Percentiles rank a stretch among this genome's conserved stretches.
Conservation (phyloP, 371 early-diverging fungal genomes). For the Caulochytrium protostelioides region DNA sequence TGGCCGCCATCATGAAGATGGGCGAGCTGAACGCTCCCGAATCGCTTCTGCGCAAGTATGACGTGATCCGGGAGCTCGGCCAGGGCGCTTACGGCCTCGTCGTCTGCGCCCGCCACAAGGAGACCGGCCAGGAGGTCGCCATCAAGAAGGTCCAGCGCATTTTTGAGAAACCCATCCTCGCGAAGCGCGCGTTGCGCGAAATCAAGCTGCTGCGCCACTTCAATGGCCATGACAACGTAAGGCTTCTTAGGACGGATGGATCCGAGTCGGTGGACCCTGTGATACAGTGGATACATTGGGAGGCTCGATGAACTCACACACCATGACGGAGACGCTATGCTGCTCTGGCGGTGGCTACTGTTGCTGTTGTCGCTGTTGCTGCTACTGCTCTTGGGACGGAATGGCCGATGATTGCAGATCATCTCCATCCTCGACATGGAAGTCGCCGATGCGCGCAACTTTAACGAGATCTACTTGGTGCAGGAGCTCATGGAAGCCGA, state of each 20-base stretch:
- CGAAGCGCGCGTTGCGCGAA: constrained; percentile 69
- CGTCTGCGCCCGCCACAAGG: constrained; percentile 56
- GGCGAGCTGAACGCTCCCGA: no score
- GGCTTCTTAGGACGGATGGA: constrained; percentile 3
- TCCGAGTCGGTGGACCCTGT: no score
- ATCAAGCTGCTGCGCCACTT: constrained; percentile 71
- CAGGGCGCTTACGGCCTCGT: constrained; percentile 86
- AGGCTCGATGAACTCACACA: no score
- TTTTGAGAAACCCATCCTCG: constrained; percentile 58
- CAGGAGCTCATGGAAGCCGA: constrained; percentile 92
- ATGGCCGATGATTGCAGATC: constrained; percentile 30
- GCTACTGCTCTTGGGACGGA: not conserved
- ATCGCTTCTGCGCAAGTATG: no score
- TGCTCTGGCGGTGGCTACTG: no score
- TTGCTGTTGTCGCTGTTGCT: not conserved
- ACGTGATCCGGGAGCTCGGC: constrained; percentile 65
- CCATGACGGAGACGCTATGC: no score
- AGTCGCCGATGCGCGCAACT: constrained; percentile 42
- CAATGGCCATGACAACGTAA: constrained; percentile 72
- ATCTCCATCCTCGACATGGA: constrained; percentile 73
- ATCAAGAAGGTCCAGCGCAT: constrained; percentile 78
- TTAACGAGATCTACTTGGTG: constrained; percentile 68
- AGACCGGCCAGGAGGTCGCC: constrained; percentile 65
- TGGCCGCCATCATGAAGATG: no score
- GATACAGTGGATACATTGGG: no score